Conservation (phyloP, 805 yeast genomes). For the Phaffomyces opuntiae region DNA sequence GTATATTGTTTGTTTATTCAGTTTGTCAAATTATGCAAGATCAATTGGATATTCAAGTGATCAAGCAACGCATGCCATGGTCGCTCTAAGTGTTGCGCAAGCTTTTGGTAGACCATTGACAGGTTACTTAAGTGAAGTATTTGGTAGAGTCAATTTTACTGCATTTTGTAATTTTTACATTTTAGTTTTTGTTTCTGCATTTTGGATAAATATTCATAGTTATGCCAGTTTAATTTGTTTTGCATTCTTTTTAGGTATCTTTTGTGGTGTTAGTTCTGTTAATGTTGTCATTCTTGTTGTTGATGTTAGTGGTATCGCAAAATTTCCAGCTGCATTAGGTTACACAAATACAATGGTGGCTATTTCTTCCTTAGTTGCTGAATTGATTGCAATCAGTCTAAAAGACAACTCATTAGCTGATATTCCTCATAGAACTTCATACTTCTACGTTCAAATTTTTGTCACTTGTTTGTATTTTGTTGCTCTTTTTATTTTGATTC, state of each 20-base stretch:
- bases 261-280: constrained; percentile 40
- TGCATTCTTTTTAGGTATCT: constrained; percentile 35
- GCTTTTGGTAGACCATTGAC: constrained; percentile 42
- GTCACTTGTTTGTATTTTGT: constrained; percentile 44
- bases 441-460: constrained; percentile 52
- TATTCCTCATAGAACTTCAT: constrained; percentile 33
- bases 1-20: constrained; percentile 38
- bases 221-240: constrained; percentile 36
- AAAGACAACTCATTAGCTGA: constrained; percentile 22
- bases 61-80: constrained; percentile 40
- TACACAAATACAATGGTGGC: constrained; percentile 27
- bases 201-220: constrained; percentile 42
- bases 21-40: constrained; percentile 40
- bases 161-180: constrained; percentile 28
- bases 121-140: constrained; percentile 37
- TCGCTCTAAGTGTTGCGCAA: constrained; percentile 40
- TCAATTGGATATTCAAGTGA: constrained; percentile 38
- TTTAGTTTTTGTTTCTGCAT: constrained; percentile 34
- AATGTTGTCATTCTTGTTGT: constrained; percentile 33
- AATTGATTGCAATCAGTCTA: constrained; percentile 48
- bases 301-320: constrained; percentile 32
- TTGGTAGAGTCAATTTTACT: constrained; percentile 42
- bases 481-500: constrained; percentile 35
- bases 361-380: constrained; percentile 36
- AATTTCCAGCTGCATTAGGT: constrained; percentile 33